Evolutionary conservation across 768 basidiomycete genomes (phyloP), one percentile per base, ranked within the genome.

Genomic region (Psilocybe cubensis): DNA sequence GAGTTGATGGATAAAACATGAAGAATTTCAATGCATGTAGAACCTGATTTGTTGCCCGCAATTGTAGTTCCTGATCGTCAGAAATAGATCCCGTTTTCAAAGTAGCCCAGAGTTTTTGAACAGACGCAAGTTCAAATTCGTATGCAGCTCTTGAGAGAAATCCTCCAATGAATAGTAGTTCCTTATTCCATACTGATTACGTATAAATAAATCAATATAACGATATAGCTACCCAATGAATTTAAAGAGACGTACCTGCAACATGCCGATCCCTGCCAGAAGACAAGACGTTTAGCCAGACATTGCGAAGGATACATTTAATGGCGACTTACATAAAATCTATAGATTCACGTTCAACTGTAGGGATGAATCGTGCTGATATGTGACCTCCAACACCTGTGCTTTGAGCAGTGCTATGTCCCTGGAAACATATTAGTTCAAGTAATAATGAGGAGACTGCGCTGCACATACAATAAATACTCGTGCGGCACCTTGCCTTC

Each of bases 301-400:
- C 45, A 52, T 23, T 33, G 28, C 23, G 12, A 41, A 25, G 43
- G 20, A 49, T 23, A 18, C 4, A 51, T 27, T 23, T 21, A 21
- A 46, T 14, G n/a, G 9, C 35, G 54, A 70, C 86, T 72, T 66
- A 92, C 88, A 94, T 88, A 27, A 96, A 76, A 72, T 93, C 94
- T 60, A 96, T 89, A 0, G 90, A 91, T 74, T 98, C 96, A 59
- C 96, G 84, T 70, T 98, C 96, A 7, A 98, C 96, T 0, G 96
- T 98, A 9, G 94, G 92, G 55, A 98, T 96, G 67, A 97, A 97
- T 2, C 95, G 80, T 8, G 91, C 88, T 0, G 93, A 75, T 73
- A 83, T 81, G 63, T 82, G 82, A 2, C 82, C 82, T 17, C 79
- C 83, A 27, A 87, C 74, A 38, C 96, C 96, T 1, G 95, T 96